These are phyloP conservation scores for Vitis cinerea DNA, from an alignment of 164 flowering plant species.

Conservation along the genomic window DNA sequence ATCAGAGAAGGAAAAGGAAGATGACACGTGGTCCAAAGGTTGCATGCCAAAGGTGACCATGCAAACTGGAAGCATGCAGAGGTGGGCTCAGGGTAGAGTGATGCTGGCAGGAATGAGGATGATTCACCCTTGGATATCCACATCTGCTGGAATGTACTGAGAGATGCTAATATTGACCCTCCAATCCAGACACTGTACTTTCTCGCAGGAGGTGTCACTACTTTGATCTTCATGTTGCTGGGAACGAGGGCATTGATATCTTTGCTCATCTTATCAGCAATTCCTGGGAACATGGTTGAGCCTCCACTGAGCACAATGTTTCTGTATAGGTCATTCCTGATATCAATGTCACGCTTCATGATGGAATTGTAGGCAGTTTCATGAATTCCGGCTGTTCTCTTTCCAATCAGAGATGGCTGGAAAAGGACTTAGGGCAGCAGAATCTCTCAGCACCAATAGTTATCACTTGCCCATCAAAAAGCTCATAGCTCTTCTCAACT, in stretches of 20 bases:
- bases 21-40: too few relatives aligned
- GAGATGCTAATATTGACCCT: slow-evolving; percentile 26
- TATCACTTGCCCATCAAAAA: slow-evolving; percentile 32
- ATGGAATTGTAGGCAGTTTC: slow-evolving; percentile 25
- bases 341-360: slow-evolving; percentile 27
- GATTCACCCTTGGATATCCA: slow-evolving; percentile 32
- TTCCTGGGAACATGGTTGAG: slow-evolving; percentile 30
- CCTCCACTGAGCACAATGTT: not conserved
- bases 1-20: too few relatives aligned
- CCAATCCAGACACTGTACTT: slow-evolving; percentile 31
- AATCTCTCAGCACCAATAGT: slow-evolving; percentile 31
- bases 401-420: slow-evolving; percentile 27
- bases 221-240: slow-evolving; percentile 26
- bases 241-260: slow-evolving; percentile 28
- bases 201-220: slow-evolving; percentile 29
- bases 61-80: too few relatives aligned
- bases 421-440: slow-evolving; percentile 27
- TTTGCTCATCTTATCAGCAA: slow-evolving; percentile 26
- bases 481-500: slow-evolving; percentile 24
- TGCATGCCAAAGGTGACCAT: too few relatives aligned
- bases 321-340: slow-evolving; percentile 28
- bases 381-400: slow-evolving; percentile 24
- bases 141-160: slow-evolving; percentile 24
- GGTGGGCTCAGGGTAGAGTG: too few relatives aligned
- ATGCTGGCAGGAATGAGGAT: too few relatives aligned